Evolutionary conservation across 108 stramenopile genomes (phyloP).

Genomic region (Cyclotella distinguenda): DNA sequence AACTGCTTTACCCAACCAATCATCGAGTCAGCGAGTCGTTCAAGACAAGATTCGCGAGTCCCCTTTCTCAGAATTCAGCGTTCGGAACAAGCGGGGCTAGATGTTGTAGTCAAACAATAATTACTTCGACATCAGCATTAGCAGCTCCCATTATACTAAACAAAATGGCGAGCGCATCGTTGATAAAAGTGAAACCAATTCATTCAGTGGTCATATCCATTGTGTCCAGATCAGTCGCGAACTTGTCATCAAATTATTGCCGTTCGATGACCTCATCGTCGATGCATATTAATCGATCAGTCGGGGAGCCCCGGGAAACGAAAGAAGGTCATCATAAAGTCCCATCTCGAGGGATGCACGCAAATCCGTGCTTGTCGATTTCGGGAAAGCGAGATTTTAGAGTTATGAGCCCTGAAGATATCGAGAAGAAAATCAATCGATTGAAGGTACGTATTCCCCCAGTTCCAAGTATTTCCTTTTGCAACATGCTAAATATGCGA

Average conservation of each 20-base stretch:
- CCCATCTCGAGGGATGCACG: background rate
- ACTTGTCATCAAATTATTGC: too few species aligned
- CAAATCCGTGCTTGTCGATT: background rate
- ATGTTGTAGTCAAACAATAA: too few species aligned
- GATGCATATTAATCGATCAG: background rate
- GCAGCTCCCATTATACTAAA: too few species aligned
- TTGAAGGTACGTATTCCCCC: constrained; percentile 22
- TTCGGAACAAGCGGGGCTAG: too few species aligned
- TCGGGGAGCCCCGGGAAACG: background rate
- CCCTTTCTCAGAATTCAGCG: too few species aligned
- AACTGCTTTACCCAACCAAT: background rate
- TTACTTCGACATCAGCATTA: too few species aligned
- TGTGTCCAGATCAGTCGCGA: too few species aligned
- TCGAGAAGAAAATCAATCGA: constrained; percentile 34
- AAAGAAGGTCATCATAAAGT: background rate
- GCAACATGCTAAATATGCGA: too few species aligned
- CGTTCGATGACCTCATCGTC: too few species aligned
- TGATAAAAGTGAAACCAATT: too few species aligned
- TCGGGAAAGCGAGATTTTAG: constrained; percentile 4
- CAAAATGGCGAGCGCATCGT: too few species aligned
- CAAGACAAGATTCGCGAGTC: background rate
- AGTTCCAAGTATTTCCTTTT: background rate
- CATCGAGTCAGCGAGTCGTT: background rate
- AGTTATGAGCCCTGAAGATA: constrained; percentile 23
- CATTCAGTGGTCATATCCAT: too few species aligned